phyloP scores from a whole-genome alignment of 768 basidiomycete genomes.

The Rhizopogon sp. region DNA sequence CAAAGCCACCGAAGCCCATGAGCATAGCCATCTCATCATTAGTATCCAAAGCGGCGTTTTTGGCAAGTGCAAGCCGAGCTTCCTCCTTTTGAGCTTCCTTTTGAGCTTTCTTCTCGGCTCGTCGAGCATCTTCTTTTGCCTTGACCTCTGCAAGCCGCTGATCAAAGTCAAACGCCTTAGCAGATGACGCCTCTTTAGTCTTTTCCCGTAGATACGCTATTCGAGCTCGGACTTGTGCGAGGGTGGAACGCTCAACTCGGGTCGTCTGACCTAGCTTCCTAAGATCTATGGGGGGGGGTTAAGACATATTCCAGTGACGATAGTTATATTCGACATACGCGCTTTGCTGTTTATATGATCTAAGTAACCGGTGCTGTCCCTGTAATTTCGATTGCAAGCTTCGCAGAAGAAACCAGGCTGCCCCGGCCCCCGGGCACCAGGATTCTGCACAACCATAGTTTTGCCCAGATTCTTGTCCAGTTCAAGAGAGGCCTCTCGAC shows the following conservation, averaged over 20 bases:
- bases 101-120: slow-evolving; percentile 71
- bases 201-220: slow-evolving; percentile 86
- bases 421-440: slow-evolving; percentile 77
- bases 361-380: slow-evolving; percentile 89
- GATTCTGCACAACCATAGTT: slow-evolving; percentile 89
- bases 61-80: slow-evolving; percentile 59
- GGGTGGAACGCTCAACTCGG: slow-evolving; percentile 80
- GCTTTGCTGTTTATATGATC: slow-evolving; percentile 94
- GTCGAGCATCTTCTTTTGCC: slow-evolving; percentile 59
- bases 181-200: slow-evolving; percentile 75
- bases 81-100: slow-evolving; percentile 78
- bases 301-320: slow-evolving; percentile 1
- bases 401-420: slow-evolving; percentile 95
- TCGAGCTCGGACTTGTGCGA: slow-evolving; percentile 87
- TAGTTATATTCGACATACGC: slow-evolving; percentile 53
- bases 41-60: slow-evolving; percentile 39
- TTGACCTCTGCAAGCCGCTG: slow-evolving; percentile 80
- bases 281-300: slow-evolving; percentile 58
- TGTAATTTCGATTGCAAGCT: slow-evolving; percentile 84
- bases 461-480: slow-evolving; percentile 94
- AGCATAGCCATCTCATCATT: slow-evolving; percentile 69
- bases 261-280: slow-evolving; percentile 95
- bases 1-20: slow-evolving; percentile 94
- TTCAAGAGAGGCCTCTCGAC: slow-evolving; percentile 77
- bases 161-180: slow-evolving; percentile 95